These are phyloP conservation scores for Lactifluus echinatus DNA, from an alignment of 768 basidiomycete species.

Conservation along the genomic window DNA sequence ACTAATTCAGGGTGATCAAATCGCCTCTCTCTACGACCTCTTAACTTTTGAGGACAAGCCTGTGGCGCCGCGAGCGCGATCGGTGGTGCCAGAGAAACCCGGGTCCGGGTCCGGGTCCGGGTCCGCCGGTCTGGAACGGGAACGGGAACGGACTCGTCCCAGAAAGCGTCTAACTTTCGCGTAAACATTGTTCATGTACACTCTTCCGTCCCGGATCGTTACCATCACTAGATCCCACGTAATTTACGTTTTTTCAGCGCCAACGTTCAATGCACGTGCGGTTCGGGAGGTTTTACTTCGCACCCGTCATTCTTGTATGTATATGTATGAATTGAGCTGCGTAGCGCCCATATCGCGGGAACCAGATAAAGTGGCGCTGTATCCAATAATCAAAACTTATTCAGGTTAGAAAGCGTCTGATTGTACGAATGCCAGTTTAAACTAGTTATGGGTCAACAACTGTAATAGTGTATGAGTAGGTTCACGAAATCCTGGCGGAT, in stretches of 20 bases:
- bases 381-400: constrained; percentile 7
- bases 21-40: constrained; percentile 82
- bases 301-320: not conserved
- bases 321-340: not conserved
- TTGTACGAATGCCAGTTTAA: not conserved
- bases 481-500: not conserved
- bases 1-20: constrained; percentile 73
- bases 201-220: not conserved
- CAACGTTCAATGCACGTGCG: not conserved
- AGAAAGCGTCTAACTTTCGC: constrained; percentile 13
- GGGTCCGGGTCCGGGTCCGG: not conserved
- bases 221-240: not conserved
- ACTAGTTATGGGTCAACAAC: not conserved
- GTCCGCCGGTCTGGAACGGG: constrained; percentile 1
- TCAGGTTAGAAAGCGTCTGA: not conserved
- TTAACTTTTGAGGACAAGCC: constrained; percentile 69
- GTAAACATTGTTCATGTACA: constrained; percentile 1
- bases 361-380: not conserved
- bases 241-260: not conserved
- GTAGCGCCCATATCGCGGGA: not conserved
- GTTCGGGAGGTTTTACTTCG: too few relatives aligned
- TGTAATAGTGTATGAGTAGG: not conserved
- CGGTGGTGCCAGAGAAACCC: constrained; percentile 19
- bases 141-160: not conserved
- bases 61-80: constrained; percentile 17